A percentile compares a stretch with the other conserved stretches of the same genome.
Evolutionary conservation across 306 rosid species (phyloP).

Genomic region (Malus orientalis): DNA sequence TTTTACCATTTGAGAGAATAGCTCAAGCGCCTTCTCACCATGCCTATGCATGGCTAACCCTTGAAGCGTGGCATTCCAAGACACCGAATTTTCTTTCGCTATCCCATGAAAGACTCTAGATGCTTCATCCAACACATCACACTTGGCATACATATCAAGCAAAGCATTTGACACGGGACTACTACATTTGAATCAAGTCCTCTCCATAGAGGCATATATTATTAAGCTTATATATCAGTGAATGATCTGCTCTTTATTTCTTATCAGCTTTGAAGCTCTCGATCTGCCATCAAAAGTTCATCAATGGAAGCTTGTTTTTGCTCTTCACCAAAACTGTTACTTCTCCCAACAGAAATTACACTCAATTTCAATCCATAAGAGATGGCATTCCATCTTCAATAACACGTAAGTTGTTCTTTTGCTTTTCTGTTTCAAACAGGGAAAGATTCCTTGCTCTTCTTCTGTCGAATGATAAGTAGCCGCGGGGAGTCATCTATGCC

Average conservation of each 20-base stretch:
- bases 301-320: slow-evolving; percentile 73
- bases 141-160: slow-evolving; percentile 83
- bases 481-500: slow-evolving; percentile 31
- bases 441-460: background rate
- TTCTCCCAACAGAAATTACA: background rate
- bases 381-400: slow-evolving; percentile 14
- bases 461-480: slow-evolving; percentile 34
- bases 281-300: background rate
- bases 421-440: background rate
- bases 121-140: slow-evolving; percentile 57
- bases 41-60: slow-evolving; percentile 75
- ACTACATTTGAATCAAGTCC: slow-evolving; percentile 42
- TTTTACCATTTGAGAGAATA: slow-evolving; percentile 48
- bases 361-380: slow-evolving; percentile 30
- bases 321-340: slow-evolving; percentile 26
- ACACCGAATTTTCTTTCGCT: slow-evolving; percentile 48
- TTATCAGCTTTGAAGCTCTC: background rate
- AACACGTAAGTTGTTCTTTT: slow-evolving; percentile 36
- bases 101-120: slow-evolving; percentile 37
- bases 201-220: slow-evolving; percentile 24
- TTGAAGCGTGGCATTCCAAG: slow-evolving; percentile 84
- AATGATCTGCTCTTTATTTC: background rate
- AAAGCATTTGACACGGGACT: slow-evolving; percentile 61
- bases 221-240: slow-evolving; percentile 10
- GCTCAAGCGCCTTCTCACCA: slow-evolving; percentile 57